Evolutionary conservation across 2,329 filamentous ascomycete species (phyloP).

Genomic region (Calonectria multiphialidica): DNA sequence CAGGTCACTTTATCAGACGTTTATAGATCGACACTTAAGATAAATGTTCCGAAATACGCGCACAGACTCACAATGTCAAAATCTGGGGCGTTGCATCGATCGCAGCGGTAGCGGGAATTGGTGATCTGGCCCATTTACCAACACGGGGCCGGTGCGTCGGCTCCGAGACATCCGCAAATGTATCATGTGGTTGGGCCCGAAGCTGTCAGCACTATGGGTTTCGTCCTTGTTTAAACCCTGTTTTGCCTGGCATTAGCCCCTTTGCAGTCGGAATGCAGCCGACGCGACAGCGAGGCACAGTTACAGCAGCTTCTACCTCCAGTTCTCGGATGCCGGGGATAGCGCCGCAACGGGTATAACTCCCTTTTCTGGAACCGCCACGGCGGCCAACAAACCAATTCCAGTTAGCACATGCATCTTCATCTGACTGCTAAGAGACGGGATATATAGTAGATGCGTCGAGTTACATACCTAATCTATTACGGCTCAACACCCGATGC

Average conservation of each 20-base stretch:
- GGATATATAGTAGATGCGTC: background rate
- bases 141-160: background rate
- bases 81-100: background rate
- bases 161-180: background rate
- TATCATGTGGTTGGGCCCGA: background rate
- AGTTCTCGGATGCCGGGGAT: background rate
- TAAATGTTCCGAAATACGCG: background rate
- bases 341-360: background rate
- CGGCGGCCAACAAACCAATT: background rate
- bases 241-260: background rate
- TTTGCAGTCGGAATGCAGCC: background rate
- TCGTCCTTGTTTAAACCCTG: background rate
- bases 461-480: background rate
- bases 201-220: background rate
- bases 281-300: background rate
- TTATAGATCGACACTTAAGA: background rate
- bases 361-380: background rate
- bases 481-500: background rate
- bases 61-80: background rate
- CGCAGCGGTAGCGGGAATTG: background rate
- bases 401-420: background rate
- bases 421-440: background rate
- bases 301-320: background rate
- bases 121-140: background rate
- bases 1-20: background rate